Conservation (phyloP, 495 filamentous ascomycete genomes). For the Lineolata rhizophorae region DNA sequence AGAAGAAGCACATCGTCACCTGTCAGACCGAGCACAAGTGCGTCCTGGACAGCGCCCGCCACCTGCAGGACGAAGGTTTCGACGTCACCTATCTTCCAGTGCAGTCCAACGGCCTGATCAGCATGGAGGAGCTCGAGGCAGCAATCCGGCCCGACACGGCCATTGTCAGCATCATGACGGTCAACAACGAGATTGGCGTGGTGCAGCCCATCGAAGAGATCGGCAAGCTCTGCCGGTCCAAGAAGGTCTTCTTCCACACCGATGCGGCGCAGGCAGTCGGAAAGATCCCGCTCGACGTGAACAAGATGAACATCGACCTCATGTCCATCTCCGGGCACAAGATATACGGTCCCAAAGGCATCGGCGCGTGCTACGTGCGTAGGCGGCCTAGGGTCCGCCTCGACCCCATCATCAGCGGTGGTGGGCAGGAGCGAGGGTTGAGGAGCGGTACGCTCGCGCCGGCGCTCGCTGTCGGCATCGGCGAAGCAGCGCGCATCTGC, state of each 20-base stretch:
- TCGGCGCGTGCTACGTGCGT: conserved; percentile 88
- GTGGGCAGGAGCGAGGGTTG: conserved; percentile 85
- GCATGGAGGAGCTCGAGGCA: conserved; percentile 67
- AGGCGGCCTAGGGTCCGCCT: conserved; percentile 79
- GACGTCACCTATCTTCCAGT: conserved; percentile 93
- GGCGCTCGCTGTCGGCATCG: conserved; percentile 73
- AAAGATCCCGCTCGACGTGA: conserved; percentile 91
- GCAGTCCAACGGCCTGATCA: conserved; percentile 58
- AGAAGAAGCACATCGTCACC: conserved; percentile 97
- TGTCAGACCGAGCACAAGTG: conserved; percentile 98
- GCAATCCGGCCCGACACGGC: conserved; percentile 81
- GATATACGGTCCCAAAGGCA: conserved; percentile 94
- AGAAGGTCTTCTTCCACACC: conserved; percentile 97
- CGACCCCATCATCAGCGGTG: conserved; percentile 88
- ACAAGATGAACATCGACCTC: conserved; percentile 88
- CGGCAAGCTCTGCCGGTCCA: conserved; percentile 70
- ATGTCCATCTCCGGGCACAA: conserved; percentile 99
- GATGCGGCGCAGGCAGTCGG: conserved; percentile 91
- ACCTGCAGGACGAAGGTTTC: conserved; percentile 91
- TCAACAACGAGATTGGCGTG: conserved; percentile 98
- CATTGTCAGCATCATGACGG: conserved; percentile 92
- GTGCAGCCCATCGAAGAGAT: conserved; percentile 91
- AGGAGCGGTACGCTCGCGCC: conserved; percentile 87
- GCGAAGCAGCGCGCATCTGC: conserved; percentile 83
- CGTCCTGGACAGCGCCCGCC: conserved; percentile 86